These are phyloP conservation scores for Penicillium sp. DNA, from an alignment of 2,329 filamentous ascomycete species.

Conservation along the genomic window DNA sequence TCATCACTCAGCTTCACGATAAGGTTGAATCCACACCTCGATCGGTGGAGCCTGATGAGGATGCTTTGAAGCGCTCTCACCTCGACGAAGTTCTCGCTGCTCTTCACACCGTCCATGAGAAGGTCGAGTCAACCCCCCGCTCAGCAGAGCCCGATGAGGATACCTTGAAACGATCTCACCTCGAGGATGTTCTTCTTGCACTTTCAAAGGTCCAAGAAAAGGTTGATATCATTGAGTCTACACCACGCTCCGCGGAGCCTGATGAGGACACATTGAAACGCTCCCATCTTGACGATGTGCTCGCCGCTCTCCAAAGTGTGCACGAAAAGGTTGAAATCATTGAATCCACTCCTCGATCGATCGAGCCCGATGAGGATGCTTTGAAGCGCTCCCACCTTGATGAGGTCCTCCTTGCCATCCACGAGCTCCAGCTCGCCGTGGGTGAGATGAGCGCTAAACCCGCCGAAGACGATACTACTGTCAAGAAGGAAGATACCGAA, in stretches of 20 bases:
- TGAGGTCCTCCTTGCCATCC: slow-evolving; percentile 48
- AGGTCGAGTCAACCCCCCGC: slow-evolving; percentile 49
- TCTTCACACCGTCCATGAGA: slow-evolving; percentile 67
- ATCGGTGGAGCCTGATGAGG: slow-evolving; percentile 37
- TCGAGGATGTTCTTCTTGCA: slow-evolving; percentile 49
- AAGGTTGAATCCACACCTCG: slow-evolving; percentile 70
- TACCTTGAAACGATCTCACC: slow-evolving; percentile 48
- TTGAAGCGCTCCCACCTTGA: slow-evolving; percentile 51
- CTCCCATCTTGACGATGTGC: slow-evolving; percentile 49
- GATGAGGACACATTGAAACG: slow-evolving; percentile 47
- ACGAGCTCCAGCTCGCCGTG: slow-evolving; percentile 61
- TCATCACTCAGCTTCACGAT: slow-evolving; percentile 78
- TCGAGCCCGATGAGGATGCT: slow-evolving; percentile 41
- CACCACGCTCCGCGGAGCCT: slow-evolving; percentile 40
- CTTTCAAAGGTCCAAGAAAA: slow-evolving; percentile 71
- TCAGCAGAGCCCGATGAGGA: slow-evolving; percentile 41
- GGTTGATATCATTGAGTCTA: slow-evolving; percentile 48
- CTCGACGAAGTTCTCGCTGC: slow-evolving; percentile 49
- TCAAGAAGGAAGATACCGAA: slow-evolving; percentile 80
- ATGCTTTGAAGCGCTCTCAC: slow-evolving; percentile 49
- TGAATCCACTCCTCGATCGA: slow-evolving; percentile 56
- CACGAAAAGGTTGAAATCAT: slow-evolving; percentile 47
- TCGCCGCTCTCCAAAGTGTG: slow-evolving; percentile 43
- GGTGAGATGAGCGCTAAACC: slow-evolving; percentile 48
- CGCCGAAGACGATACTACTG: slow-evolving; percentile 51